Conservation (phyloP, 1,284 basidiomycete species). For the Porphyrellus sp. region DNA sequence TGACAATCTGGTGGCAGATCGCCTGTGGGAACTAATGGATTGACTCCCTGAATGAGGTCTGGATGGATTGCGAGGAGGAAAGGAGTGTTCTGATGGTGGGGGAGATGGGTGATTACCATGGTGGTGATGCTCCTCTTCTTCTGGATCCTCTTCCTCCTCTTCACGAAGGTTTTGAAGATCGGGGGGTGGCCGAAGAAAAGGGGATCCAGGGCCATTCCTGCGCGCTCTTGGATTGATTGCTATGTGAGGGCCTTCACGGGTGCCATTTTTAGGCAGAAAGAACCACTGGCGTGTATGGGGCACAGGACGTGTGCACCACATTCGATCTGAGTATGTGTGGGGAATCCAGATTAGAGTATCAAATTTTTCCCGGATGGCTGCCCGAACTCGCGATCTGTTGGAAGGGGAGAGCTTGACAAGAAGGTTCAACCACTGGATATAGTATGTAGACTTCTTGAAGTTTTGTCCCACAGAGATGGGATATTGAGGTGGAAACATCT, state of each 20-base stretch:
- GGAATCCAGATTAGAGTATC: not conserved
- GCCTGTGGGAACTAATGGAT: too few relatives aligned
- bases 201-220: too few relatives aligned
- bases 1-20: too few relatives aligned
- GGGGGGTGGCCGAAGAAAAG: too few relatives aligned
- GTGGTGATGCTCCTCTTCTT: too few relatives aligned
- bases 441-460: not conserved
- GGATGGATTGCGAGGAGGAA: too few relatives aligned
- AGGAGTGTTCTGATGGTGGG: too few relatives aligned
- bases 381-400: not conserved
- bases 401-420: not conserved
- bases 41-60: too few relatives aligned
- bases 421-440: too few relatives aligned
- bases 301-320: not conserved
- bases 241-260: not conserved
- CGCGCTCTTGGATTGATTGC: not conserved
- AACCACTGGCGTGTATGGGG: not conserved
- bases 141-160: too few relatives aligned
- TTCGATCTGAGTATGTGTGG: not conserved
- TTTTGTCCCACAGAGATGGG: not conserved
- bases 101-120: too few relatives aligned
- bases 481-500: not conserved
- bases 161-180: too few relatives aligned
- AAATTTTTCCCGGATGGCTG: not conserved
- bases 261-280: not conserved